Evolutionary conservation across 108 stramenopile species (phyloP), one percentile per base, ranked within the genome.

Genomic region (Mayamaea pseudoterrestris): DNA sequence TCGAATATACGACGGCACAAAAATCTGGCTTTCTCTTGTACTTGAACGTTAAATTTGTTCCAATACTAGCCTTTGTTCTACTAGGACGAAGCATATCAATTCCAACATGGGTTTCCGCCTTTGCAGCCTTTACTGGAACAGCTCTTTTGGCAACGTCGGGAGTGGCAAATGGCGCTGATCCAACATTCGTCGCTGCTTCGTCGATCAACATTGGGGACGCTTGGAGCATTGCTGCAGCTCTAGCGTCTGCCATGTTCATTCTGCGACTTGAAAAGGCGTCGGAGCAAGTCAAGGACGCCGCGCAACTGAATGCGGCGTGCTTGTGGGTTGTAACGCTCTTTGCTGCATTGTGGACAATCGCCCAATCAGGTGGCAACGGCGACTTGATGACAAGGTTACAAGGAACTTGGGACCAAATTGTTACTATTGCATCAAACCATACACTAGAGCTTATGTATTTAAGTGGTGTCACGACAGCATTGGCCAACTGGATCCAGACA

Each of bases 1-100:
- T 92, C 1, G 69, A 74, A 37, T 74, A 65, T 2, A 92, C 83
- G 17, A 87, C 85, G 8, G 90, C 90, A 7, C 78, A 78, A 34
- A 68, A 82, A 22, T 83, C 80, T 0, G 90, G 83, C 2, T 87
- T 92, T 49, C 60, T 92, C 17, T 53, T 87, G 17, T 92, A 92
- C 54, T 56, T 92, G 29, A 92, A 92, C 58, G 84, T 87, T 27
- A 92, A 92, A 52, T 69, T 92, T 51, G 90, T 92, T 3, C 90
- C 90, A 16, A 71, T 92, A 44, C 71, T 92, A 53, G 74, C 75
- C 1, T 61, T 43, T 25, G 25, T 83, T 21, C 49, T 91, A 35
- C 65, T 78, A 29, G 79, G 75, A 1, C 55, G 69, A 43, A 17
- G 20, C 22, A 82, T 83, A 52, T 62, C 48, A 6, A 39, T 32